A percentile compares a stretch with the other conserved stretches of the same genome.
Evolutionary conservation across 1,139 yeast genomes (phyloP).

Genomic region (Yamadazyma siamensis): DNA sequence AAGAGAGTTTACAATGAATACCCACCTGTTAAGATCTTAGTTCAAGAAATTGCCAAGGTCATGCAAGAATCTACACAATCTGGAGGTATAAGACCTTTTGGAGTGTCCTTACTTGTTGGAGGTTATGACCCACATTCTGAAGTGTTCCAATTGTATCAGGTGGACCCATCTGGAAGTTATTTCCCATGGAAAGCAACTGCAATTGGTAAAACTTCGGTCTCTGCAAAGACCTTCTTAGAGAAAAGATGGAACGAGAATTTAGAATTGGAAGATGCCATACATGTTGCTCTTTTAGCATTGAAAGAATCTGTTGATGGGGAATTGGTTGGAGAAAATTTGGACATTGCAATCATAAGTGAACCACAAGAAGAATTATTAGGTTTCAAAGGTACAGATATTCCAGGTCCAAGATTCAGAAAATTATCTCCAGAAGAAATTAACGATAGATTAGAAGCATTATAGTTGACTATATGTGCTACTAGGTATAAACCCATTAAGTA

Average conservation of each 20-base stretch:
- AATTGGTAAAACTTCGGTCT: constrained; percentile 89
- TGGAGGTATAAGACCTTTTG: constrained; percentile 98
- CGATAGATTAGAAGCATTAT: constrained; percentile 91
- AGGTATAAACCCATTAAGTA: no score
- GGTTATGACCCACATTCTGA: constrained; percentile 85
- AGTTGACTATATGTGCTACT: no score
- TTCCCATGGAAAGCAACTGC: constrained; percentile 99
- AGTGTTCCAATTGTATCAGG: constrained; percentile 82
- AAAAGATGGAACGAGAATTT: constrained; percentile 97
- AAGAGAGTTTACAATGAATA: constrained; percentile 93
- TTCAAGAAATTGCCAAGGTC: constrained; percentile 90
- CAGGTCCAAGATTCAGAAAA: constrained; percentile 87
- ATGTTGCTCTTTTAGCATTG: constrained; percentile 88
- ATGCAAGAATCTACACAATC: constrained; percentile 99
- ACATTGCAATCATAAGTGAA: constrained; percentile 82
- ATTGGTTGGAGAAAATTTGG: constrained; percentile 94
- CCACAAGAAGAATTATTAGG: constrained; percentile 83
- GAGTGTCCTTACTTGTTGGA: constrained; percentile 90
- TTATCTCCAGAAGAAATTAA: constrained; percentile 87
- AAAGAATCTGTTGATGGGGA: constrained; percentile 98
- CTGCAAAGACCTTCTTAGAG: constrained; percentile 95
- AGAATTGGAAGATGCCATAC: constrained; percentile 97
- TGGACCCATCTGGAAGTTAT: constrained; percentile 96
- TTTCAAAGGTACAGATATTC: constrained; percentile 73
- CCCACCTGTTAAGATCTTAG: constrained; percentile 93